phyloP scores from a whole-genome alignment of 257 asterid genomes.

The Schizonepeta tenuifolia region DNA sequence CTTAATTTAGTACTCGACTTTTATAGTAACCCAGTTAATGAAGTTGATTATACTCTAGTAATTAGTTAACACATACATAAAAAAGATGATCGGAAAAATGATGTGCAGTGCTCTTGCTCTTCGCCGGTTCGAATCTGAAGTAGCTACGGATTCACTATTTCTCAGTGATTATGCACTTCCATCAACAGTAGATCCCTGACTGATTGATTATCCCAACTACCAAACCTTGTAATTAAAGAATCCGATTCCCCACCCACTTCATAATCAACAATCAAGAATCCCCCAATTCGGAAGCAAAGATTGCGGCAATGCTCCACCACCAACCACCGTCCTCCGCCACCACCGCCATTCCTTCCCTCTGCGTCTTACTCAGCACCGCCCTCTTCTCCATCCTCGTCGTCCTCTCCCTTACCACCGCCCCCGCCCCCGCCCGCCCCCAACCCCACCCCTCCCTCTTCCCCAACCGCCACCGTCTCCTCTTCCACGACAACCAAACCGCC shows the following conservation, averaged over 20 bases:
- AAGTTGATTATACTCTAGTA: neutral
- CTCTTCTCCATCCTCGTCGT: conserved; percentile 63
- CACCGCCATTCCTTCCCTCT: conserved; percentile 37
- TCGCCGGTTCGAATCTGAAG: neutral
- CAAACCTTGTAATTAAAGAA: conserved; percentile 7
- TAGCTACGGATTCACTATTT: too few relatives aligned
- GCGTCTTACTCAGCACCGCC: conserved; percentile 55
- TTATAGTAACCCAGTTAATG: neutral
- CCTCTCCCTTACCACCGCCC: conserved; percentile 53
- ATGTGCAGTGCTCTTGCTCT: neutral
- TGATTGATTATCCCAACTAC: neutral
- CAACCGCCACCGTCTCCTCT: conserved; percentile 54
- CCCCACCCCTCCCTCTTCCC: conserved; percentile 64
- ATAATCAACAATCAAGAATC: conserved; percentile 8
- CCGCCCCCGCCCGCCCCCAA: conserved; percentile 39
- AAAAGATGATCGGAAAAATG: conserved; percentile 5
- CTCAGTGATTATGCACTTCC: neutral
- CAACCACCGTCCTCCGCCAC: conserved; percentile 37
- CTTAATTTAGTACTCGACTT: neutral
- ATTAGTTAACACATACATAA: neutral
- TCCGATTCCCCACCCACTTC: neutral
- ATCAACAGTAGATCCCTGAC: neutral
- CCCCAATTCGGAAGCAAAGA: conserved; percentile 26
- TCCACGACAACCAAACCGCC: conserved; percentile 38
- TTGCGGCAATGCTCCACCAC: conserved; percentile 39